phyloP scores from a whole-genome alignment of 306 rosid species.

The Pyrus bretschneideri region DNA sequence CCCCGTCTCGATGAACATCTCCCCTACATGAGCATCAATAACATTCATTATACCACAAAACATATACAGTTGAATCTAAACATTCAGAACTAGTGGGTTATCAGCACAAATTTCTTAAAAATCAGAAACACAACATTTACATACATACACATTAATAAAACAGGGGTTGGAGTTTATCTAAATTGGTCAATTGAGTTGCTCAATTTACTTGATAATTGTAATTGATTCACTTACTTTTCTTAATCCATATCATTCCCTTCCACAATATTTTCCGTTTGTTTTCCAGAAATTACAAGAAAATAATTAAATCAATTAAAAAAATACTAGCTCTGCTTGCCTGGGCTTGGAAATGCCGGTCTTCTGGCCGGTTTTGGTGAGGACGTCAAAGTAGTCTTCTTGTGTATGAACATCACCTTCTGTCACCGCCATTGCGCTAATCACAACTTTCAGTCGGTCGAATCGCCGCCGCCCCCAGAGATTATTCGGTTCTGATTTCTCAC shows the following conservation, averaged over 20 bases:
- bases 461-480: not conserved
- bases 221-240: not conserved
- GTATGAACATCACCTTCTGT: conserved; percentile 18
- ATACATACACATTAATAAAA: not conserved
- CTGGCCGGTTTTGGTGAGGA: conserved; percentile 56
- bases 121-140: not conserved
- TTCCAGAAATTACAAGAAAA: not conserved
- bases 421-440: conserved; percentile 7
- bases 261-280: not conserved
- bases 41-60: not conserved
- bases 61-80: not conserved
- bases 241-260: not conserved
- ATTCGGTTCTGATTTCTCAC: not conserved
- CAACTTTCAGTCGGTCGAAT: not conserved
- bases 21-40: conserved; percentile 29
- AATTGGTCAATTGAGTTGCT: not conserved
- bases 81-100: no score
- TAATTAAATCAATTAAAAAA: not conserved
- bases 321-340: conserved; percentile 31
- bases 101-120: not conserved
- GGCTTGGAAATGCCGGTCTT: conserved; percentile 69
- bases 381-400: conserved; percentile 57
- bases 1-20: conserved; percentile 80
- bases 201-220: not conserved
- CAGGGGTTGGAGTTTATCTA: not conserved